Conservation (phyloP, 2,329 filamentous ascomycete species). For the Talaromyces funiculosus region DNA sequence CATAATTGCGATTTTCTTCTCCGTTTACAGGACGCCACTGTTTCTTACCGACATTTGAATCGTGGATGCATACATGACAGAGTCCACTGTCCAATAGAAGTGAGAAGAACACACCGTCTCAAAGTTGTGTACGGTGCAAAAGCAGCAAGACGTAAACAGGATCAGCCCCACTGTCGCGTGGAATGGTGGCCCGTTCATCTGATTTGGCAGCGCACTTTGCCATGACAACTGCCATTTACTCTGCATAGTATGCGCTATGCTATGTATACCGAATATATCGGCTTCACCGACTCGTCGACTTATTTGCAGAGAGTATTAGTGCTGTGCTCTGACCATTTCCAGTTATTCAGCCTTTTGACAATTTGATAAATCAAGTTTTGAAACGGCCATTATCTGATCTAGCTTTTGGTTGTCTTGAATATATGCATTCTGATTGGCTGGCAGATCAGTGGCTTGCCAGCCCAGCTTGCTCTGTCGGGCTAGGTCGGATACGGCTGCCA, state of each 20-base stretch:
- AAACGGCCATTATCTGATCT: background rate
- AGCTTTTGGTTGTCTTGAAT: background rate
- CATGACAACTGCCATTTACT: slow-evolving; percentile 1
- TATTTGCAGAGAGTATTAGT: no score
- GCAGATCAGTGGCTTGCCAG: background rate
- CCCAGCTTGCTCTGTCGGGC: background rate
- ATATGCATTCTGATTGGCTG: background rate
- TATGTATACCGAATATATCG: background rate
- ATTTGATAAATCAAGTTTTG: background rate
- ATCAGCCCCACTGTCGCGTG: slow-evolving; percentile 14
- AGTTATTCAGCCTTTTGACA: background rate
- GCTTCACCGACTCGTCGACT: background rate
- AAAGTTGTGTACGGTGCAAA: background rate
- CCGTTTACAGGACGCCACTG: background rate
- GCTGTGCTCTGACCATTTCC: no score
- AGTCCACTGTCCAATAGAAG: background rate
- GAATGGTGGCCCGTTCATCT: slow-evolving; percentile 6
- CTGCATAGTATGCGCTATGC: background rate
- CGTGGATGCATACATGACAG: background rate
- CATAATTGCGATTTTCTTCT: background rate
- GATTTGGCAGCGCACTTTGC: background rate
- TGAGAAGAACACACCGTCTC: background rate
- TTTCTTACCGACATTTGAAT: background rate
- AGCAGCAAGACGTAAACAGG: background rate
- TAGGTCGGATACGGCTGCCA: background rate